These are phyloP conservation scores for Cladosporium sphaerospermum DNA, from an alignment of 2,329 filamentous ascomycete species.

Conservation along the genomic window DNA sequence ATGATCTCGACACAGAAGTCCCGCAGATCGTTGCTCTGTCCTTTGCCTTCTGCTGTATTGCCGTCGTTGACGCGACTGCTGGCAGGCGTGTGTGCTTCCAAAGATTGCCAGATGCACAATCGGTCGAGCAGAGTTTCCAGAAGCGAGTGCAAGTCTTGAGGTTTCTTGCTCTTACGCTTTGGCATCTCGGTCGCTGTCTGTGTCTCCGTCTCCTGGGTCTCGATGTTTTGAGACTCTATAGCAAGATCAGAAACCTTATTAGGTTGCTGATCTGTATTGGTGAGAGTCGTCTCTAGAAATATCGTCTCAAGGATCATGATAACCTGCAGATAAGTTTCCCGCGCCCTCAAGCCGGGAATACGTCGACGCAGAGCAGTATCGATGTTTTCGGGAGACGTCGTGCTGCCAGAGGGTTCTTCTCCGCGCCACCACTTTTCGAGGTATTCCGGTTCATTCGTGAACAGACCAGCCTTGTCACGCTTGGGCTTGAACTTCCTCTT, in stretches of 20 bases:
- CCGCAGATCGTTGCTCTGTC: conserved; percentile 55
- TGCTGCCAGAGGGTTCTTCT: conserved; percentile 41
- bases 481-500: conserved; percentile 58
- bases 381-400: conserved; percentile 38
- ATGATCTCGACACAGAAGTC: conserved; percentile 78
- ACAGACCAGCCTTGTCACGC: conserved; percentile 62
- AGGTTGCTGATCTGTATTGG: neutral
- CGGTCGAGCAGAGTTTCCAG: conserved; percentile 71
- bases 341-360: conserved; percentile 59
- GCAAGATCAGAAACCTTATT: neutral
- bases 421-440: conserved; percentile 65
- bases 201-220: conserved; percentile 16
- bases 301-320: conserved; percentile 73
- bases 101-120: conserved; percentile 78
- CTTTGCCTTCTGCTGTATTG: conserved; percentile 20
- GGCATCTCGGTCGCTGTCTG: conserved; percentile 12
- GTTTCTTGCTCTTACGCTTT: conserved; percentile 35
- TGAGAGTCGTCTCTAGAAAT: conserved; percentile 52
- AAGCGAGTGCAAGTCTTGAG: conserved; percentile 58
- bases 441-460: conserved; percentile 58
- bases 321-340: conserved; percentile 75
- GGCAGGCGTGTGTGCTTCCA: conserved; percentile 54
- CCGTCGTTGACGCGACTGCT: conserved; percentile 18
- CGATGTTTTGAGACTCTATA: conserved; percentile 22
- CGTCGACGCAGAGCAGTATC: conserved; percentile 52